phyloP scores from a whole-genome alignment of 805 yeast species.

The Lipomyces sp. region DNA sequence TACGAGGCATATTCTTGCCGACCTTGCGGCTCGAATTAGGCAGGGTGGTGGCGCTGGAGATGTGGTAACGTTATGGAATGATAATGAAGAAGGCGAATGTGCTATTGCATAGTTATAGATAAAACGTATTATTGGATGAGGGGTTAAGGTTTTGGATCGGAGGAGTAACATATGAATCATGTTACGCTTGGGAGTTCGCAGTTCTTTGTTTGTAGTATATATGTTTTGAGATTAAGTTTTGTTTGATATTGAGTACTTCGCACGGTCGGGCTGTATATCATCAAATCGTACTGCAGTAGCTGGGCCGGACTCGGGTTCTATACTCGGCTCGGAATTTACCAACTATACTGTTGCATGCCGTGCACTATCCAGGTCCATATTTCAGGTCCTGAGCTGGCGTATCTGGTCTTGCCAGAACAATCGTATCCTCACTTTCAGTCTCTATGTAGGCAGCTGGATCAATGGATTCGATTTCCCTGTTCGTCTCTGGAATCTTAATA shows the following conservation, averaged over 20 bases:
- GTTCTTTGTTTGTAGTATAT: not conserved
- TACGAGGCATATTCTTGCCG: conserved; percentile 23
- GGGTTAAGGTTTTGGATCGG: not conserved
- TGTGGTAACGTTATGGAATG: not conserved
- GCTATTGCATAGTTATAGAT: conserved; percentile 10
- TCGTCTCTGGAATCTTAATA: no score
- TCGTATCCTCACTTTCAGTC: no score
- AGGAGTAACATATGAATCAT: not conserved
- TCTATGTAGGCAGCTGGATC: no score
- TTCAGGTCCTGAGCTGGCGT: no score
- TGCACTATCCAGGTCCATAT: no score
- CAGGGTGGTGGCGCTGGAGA: not conserved
- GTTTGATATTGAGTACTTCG: not conserved
- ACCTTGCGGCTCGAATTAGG: conserved; percentile 23
- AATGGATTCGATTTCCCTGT: no score
- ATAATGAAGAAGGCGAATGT: conserved; percentile 16
- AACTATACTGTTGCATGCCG: no score
- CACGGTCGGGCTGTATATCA: no score
- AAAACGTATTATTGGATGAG: not conserved
- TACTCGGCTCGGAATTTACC: no score
- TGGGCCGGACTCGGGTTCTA: no score
- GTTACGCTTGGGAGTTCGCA: not conserved
- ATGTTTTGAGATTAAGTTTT: not conserved
- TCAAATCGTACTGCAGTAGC: no score
- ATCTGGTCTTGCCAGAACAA: no score